phyloP scores from a whole-genome alignment of 805 yeast genomes.

The Candida maltosa region DNA sequence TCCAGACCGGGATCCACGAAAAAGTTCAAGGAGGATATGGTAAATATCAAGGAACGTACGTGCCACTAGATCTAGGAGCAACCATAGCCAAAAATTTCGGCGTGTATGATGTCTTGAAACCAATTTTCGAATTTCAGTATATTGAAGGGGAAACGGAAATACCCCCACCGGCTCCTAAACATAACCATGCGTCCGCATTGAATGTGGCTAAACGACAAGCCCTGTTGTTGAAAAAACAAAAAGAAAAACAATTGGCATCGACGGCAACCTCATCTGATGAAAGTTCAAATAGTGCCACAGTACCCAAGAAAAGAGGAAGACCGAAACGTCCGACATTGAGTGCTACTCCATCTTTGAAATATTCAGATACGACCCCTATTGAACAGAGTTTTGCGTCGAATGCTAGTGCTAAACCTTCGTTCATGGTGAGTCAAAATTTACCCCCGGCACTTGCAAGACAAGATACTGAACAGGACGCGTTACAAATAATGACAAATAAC shows the following conservation, averaged over 20 bases:
- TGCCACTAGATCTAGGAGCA: constrained; percentile 39
- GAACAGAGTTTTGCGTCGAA: constrained; percentile 26
- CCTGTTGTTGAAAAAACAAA: constrained; percentile 8
- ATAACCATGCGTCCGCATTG: constrained; percentile 43
- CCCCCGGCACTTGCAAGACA: constrained; percentile 25
- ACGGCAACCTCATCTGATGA: background rate
- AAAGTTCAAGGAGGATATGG: constrained; percentile 74
- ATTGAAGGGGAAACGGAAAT: constrained; percentile 38
- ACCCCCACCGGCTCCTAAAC: constrained; percentile 49
- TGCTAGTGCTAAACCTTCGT: constrained; percentile 5
- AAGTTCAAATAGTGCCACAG: constrained; percentile 1
- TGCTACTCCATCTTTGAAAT: constrained; percentile 25
- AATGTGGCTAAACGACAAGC: constrained; percentile 34
- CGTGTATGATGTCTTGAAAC: constrained; percentile 53
- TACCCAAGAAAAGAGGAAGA: constrained; percentile 31
- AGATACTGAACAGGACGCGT: constrained; percentile 40
- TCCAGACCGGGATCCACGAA: constrained; percentile 61
- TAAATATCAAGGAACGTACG: constrained; percentile 55
- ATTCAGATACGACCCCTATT: constrained; percentile 31
- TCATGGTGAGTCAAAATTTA: constrained; percentile 3
- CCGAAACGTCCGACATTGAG: constrained; percentile 28
- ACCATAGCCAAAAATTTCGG: constrained; percentile 38
- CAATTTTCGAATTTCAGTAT: constrained; percentile 60
- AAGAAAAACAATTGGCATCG: constrained; percentile 9
- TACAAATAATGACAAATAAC: constrained; percentile 29